Base-by-base conservation (phyloP, 2,329 filamentous ascomycete species). In the Fusarium proliferatum region DNA sequence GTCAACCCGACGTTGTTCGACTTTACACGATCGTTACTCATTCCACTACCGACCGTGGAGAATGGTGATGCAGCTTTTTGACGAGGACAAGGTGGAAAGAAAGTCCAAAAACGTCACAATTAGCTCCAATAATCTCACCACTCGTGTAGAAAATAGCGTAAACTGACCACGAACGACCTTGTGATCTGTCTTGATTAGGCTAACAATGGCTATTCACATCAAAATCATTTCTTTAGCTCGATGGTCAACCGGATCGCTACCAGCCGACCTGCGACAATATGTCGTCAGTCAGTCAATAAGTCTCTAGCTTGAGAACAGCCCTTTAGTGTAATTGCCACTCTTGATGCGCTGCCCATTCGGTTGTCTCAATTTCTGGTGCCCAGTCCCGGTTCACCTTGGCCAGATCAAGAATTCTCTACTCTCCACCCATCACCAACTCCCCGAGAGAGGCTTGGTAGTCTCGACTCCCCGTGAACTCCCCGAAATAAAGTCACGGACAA, bases 401-500 rank as follows among this genome's bases (percentile, higher is more conserved):
- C 17, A 17, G 34, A 55, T 55, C 34, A 42, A 15, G 26, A 34
- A 33, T 26, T 26, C n/a, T 36, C 21, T 36, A 36, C 46, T 46
- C 53, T 48, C 66, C 56, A 43, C 67, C 42, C 57, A 26, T 62
- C 59, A 53, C 26, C 48, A 64, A 72, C 68, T 72, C 69, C 69
- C 69, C 69, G 69, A 67, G 21, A 60, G 43, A 39, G 12, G 11
- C 17, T 33, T 36, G 19, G 28, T 23, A 28, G 36, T 46, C 39
- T 55, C 39, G 46, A 61, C 61, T 71, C 62, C 69, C 62, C 62
- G 53, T 61, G 41, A 64, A 73, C 71, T 73, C 71, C 71, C 71
- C 71, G 71, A 69, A 26, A 53, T n/a, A 17, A 21, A 49, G 23
- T 42, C 48, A 61, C 64, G 55, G 42, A 55, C 66, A 69, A 70